Percentiles rank a stretch among this genome's conserved stretches.
These are phyloP conservation scores for Hortiboletus campestris DNA, from an alignment of 768 basidiomycete genomes.

Conservation along the genomic window DNA sequence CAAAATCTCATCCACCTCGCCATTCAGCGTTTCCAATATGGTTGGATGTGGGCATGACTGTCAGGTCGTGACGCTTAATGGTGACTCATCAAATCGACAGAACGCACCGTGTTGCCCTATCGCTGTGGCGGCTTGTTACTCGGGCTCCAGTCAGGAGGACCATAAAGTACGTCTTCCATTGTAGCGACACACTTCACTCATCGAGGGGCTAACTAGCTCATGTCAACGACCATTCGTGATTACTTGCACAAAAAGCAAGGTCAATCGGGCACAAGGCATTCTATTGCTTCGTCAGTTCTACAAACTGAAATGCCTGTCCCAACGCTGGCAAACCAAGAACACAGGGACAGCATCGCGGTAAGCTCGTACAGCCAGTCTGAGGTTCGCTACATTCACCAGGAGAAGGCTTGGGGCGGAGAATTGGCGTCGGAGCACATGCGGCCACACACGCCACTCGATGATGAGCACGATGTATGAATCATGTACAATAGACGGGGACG, in stretches of 20 bases:
- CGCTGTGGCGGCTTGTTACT: slow-evolving; percentile 74
- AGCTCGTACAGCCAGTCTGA: slow-evolving; percentile 26
- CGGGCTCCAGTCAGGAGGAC: slow-evolving; percentile 78
- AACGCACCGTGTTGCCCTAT: slow-evolving; percentile 84
- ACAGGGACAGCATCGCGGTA: slow-evolving; percentile 31
- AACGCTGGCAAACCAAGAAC: slow-evolving; percentile 26
- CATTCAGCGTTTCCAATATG: slow-evolving; percentile 77
- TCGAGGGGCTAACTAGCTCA: slow-evolving; percentile 43
- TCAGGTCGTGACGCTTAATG: not conserved
- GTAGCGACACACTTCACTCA: not conserved
- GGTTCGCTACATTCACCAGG: slow-evolving; percentile 27
- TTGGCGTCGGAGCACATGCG: slow-evolving; percentile 36
- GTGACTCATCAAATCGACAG: slow-evolving; percentile 35
- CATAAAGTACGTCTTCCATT: slow-evolving; percentile 54
- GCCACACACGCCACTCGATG: slow-evolving; percentile 41
- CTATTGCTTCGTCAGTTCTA: slow-evolving; percentile 25
- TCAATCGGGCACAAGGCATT: slow-evolving; percentile 19
- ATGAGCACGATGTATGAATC: slow-evolving; percentile 34
- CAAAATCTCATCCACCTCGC: slow-evolving; percentile 2
- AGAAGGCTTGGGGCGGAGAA: slow-evolving; percentile 36
- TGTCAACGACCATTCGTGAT: slow-evolving; percentile 63
- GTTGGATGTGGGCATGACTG: slow-evolving; percentile 61
- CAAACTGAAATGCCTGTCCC: slow-evolving; percentile 32
- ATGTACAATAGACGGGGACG: slow-evolving; percentile 19
- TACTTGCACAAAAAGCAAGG: slow-evolving; percentile 59